Evolutionary conservation across 192 early-diverging fungal genomes (phyloP).

Genomic region (Oehlia diaphana): DNA sequence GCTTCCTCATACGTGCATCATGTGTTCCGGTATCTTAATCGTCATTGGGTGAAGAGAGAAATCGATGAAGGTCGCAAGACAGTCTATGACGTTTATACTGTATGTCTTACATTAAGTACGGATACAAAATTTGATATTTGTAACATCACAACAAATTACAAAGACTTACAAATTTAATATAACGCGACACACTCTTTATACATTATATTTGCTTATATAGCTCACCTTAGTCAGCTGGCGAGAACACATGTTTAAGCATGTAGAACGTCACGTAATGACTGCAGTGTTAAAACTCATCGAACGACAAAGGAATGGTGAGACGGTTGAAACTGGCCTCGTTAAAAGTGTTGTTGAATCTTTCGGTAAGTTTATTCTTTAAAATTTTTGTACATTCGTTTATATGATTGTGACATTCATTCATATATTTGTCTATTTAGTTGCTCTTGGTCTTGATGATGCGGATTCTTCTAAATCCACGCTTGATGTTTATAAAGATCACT

Average conservation of each 20-base stretch:
- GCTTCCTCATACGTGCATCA: constrained; percentile 85
- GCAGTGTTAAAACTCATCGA: constrained; percentile 81
- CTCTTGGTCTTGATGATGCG: constrained; percentile 79
- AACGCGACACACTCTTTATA: neutral
- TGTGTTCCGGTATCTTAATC: constrained; percentile 92
- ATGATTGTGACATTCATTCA: neutral
- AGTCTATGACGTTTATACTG: constrained; percentile 91
- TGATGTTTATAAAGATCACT: constrained; percentile 87
- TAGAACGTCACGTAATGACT: constrained; percentile 69
- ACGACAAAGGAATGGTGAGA: constrained; percentile 85
- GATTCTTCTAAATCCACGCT: constrained; percentile 77
- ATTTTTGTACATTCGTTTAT: constrained; percentile 26
- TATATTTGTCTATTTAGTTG: constrained; percentile 49
- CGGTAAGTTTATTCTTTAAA: constrained; percentile 51
- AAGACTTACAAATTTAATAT: neutral
- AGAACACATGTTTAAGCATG: constrained; percentile 69
- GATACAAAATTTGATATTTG: neutral
- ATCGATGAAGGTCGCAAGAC: constrained; percentile 89
- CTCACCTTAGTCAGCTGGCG: constrained; percentile 85
- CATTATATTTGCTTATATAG: constrained; percentile 39
- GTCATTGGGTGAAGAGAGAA: constrained; percentile 96
- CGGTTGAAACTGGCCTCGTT: constrained; percentile 80
- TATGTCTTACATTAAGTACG: constrained; percentile 50
- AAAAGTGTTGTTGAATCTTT: constrained; percentile 91
- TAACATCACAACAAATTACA: neutral